Evolutionary conservation across 1,284 basidiomycete genomes (phyloP).

Genomic region (Rhizoctonia solani): DNA sequence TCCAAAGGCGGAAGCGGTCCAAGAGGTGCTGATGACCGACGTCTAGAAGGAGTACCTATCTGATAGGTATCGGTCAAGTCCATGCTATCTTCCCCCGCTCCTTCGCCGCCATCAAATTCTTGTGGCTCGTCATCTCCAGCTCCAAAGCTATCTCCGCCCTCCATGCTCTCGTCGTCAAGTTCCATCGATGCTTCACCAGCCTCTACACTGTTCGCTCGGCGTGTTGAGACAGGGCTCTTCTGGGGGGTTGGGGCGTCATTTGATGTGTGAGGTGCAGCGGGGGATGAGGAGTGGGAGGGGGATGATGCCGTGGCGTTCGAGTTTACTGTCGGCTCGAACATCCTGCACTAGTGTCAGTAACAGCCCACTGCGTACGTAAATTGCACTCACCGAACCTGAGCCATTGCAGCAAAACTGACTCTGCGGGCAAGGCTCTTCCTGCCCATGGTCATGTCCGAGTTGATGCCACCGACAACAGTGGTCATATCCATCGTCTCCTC

Average conservation of each 20-base stretch:
- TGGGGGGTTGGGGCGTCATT: slow-evolving; percentile 1
- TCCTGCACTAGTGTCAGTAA: background rate
- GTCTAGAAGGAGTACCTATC: slow-evolving; percentile 20
- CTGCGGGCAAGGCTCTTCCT: slow-evolving; percentile 39
- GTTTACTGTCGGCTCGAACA: slow-evolving; percentile 26
- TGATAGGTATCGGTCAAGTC: slow-evolving; percentile 36
- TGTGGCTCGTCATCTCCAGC: background rate
- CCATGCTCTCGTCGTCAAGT: slow-evolving; percentile 30
- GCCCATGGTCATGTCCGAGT: slow-evolving; percentile 13
- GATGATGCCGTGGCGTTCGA: slow-evolving; percentile 27
- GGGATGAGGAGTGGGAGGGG: slow-evolving; percentile 13
- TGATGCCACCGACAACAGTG: slow-evolving; percentile 20
- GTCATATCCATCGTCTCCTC: slow-evolving; percentile 33
- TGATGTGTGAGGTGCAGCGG: slow-evolving; percentile 15
- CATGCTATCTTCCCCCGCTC: slow-evolving; percentile 35
- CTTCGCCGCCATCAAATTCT: slow-evolving; percentile 17
- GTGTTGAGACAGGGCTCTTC: slow-evolving; percentile 25
- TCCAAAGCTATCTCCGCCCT: slow-evolving; percentile 20
- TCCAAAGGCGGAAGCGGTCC: slow-evolving; percentile 23
- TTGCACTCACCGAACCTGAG: slow-evolving; percentile 40
- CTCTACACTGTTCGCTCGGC: slow-evolving; percentile 33
- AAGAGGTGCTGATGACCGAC: slow-evolving; percentile 23
- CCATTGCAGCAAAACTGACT: slow-evolving; percentile 41
- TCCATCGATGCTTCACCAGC: slow-evolving; percentile 35
- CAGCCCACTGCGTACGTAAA: background rate